Percentiles rank a stretch among this genome's conserved stretches.
These are phyloP conservation scores for Fusarium armeniacum DNA, from an alignment of 2,329 filamentous ascomycete species.

Conservation along the genomic window DNA sequence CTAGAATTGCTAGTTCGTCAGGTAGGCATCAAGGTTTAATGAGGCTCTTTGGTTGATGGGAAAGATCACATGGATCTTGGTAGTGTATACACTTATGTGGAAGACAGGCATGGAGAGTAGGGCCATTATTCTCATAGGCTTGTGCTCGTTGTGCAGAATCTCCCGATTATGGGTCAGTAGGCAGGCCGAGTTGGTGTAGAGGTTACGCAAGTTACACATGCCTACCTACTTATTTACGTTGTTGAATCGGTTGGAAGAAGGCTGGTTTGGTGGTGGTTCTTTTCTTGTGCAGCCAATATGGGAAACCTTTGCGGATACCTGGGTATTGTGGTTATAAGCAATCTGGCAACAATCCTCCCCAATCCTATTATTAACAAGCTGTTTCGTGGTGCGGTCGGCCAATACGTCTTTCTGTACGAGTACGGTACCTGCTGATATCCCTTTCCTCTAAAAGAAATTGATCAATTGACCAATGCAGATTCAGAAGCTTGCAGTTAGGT, in stretches of 20 bases:
- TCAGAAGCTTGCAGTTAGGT: neutral
- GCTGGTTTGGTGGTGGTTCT: neutral
- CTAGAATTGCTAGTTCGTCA: neutral
- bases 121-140: neutral
- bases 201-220: slow-evolving; percentile 4
- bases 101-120: neutral
- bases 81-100: neutral
- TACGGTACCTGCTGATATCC: slow-evolving; percentile 3
- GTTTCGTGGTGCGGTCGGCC: neutral
- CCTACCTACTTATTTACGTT: neutral
- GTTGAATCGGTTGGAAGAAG: neutral
- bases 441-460: neutral
- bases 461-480: neutral
- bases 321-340: neutral
- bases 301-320: neutral
- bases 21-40: neutral
- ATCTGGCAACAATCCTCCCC: neutral
- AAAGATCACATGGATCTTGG: slow-evolving; percentile 3
- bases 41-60: slow-evolving; percentile 15
- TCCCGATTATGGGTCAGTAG: slow-evolving; percentile 17
- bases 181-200: slow-evolving; percentile 16
- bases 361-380: neutral
- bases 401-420: neutral
- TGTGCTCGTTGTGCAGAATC: slow-evolving; percentile 3
- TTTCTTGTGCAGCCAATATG: neutral